These are phyloP conservation scores for Ochromonas danica DNA, from an alignment of 108 stramenopile genomes.

Conservation along the genomic window DNA sequence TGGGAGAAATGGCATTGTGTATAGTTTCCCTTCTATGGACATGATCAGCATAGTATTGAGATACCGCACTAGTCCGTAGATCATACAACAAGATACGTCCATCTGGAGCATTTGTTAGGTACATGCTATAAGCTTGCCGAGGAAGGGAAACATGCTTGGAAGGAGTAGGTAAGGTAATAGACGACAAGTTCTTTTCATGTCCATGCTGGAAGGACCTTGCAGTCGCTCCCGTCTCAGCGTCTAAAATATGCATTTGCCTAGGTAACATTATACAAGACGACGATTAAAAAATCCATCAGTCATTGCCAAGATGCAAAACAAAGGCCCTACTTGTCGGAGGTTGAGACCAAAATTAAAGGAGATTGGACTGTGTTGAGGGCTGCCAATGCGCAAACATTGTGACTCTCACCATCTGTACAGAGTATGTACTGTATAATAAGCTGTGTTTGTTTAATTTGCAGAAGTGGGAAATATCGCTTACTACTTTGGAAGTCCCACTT, in stretches of 20 bases:
- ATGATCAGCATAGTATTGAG: slow-evolving; percentile 4
- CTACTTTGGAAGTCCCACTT: too few species aligned
- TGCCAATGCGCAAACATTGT: slow-evolving; percentile 23
- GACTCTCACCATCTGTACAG: neutral
- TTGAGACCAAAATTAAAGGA: slow-evolving; percentile 33
- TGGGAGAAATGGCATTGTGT: slow-evolving; percentile 20
- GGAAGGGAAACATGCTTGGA: slow-evolving; percentile 12
- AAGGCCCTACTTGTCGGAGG: slow-evolving; percentile 29
- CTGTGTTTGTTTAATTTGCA: neutral
- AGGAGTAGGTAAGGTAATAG: slow-evolving; percentile 29
- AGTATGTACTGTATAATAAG: too few species aligned
- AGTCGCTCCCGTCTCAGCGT: slow-evolving; percentile 25
- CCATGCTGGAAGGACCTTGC: neutral
- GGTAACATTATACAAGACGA: neutral
- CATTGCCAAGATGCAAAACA: neutral
- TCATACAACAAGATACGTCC: slow-evolving; percentile 39
- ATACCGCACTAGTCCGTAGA: neutral
- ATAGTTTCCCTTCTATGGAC: slow-evolving; percentile 24
- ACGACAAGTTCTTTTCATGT: slow-evolving; percentile 20
- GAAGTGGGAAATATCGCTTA: too few species aligned
- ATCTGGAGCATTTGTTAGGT: slow-evolving; percentile 28
- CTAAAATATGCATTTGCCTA: slow-evolving; percentile 11
- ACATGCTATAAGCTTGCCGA: slow-evolving; percentile 20
- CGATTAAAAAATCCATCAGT: neutral
- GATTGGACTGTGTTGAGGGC: slow-evolving; percentile 37